phyloP scores from a whole-genome alignment of 441 rosid genomes.

The Euphorbia schlechtendalii region DNA sequence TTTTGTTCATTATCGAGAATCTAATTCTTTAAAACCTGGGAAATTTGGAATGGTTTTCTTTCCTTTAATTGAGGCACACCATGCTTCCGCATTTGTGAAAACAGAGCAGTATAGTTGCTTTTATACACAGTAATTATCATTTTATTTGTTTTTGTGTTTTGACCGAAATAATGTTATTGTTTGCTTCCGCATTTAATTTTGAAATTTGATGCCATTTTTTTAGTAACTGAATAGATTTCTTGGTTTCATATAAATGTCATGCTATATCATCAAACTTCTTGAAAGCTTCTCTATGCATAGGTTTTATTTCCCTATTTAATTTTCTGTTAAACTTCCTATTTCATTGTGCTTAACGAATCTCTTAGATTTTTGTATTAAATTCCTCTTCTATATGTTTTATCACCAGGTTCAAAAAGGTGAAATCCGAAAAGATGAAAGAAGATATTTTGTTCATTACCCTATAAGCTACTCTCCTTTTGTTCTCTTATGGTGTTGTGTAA shows the following conservation, averaged over 20 bases:
- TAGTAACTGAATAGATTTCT: neutral
- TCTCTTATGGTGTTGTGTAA: slow-evolving; percentile 7
- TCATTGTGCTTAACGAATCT: neutral
- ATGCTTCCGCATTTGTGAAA: neutral
- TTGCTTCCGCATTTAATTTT: neutral
- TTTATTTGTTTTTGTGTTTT: neutral
- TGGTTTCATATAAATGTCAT: slow-evolving; percentile 1
- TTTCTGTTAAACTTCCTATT: neutral
- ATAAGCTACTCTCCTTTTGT: slow-evolving; percentile 37
- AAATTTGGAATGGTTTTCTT: neutral
- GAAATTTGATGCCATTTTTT: slow-evolving; percentile 8
- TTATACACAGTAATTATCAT: neutral
- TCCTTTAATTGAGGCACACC: neutral
- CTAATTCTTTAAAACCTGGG: neutral
- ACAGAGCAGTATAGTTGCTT: neutral
- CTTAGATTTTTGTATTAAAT: neutral
- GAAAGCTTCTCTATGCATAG: neutral
- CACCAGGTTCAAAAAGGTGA: slow-evolving; percentile 85
- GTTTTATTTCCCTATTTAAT: neutral
- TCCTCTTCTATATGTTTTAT: slow-evolving; percentile 9
- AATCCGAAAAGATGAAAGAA: slow-evolving; percentile 87
- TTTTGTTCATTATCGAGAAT: slow-evolving; percentile 3
- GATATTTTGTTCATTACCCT: slow-evolving; percentile 92
- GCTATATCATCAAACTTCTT: no score
- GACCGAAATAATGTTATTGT: slow-evolving; percentile 4